Evolutionary conservation across 192 early-diverging fungal genomes (phyloP).

Genomic region (Backusella australiensis): DNA sequence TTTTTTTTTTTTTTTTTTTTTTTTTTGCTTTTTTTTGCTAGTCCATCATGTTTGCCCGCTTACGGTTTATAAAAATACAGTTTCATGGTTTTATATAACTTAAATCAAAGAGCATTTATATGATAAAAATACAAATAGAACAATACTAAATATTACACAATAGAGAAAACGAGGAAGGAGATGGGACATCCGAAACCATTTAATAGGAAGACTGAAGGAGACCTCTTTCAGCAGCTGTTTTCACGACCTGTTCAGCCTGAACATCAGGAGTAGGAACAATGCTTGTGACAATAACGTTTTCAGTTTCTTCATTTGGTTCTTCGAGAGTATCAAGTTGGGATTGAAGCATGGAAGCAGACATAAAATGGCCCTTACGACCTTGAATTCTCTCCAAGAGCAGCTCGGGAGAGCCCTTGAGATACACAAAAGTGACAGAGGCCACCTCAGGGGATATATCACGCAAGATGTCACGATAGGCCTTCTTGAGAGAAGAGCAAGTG

Average conservation of each 20-base stretch:
- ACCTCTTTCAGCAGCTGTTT: not conserved
- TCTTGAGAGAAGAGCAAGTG: conserved; percentile 63
- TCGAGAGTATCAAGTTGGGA: conserved; percentile 66
- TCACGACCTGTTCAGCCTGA: not conserved
- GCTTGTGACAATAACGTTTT: conserved; percentile 29
- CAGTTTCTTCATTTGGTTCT: conserved; percentile 34
- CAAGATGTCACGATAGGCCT: conserved; percentile 64
- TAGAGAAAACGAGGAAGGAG: not conserved
- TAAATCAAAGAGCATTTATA: not conserved
- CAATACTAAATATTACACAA: not conserved
- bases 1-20: not conserved
- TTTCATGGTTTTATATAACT: not conserved
- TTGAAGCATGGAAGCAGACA: conserved; percentile 48
- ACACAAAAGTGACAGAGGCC: conserved; percentile 50
- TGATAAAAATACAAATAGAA: not conserved
- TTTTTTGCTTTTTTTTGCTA: not conserved
- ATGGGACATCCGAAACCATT: not conserved
- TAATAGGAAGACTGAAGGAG: not conserved
- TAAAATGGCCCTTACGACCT: conserved; percentile 57
- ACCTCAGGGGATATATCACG: conserved; percentile 25
- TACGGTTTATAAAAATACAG: not conserved
- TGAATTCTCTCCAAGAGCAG: conserved; percentile 45
- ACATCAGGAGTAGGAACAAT: conserved; percentile 15
- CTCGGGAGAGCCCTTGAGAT: conserved; percentile 50
- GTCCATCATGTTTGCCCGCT: not conserved